A percentile compares a stretch with the other conserved stretches of the same genome.
Evolutionary conservation across 441 rosid species (phyloP).

Genomic region (Gossypium gossypioides): DNA sequence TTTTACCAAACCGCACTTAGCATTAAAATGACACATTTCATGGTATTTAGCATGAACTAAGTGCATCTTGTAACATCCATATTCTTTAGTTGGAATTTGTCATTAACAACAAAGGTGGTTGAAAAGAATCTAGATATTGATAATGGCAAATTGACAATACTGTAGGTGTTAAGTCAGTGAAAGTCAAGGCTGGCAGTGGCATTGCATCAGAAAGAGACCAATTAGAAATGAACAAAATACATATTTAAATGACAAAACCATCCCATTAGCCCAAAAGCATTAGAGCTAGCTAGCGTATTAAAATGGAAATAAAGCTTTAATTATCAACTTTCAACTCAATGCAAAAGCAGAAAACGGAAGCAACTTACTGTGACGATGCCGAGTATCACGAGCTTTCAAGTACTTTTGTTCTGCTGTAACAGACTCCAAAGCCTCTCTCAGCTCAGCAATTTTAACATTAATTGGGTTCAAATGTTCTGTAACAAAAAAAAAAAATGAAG

Average conservation of each 20-base stretch:
- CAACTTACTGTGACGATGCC: slow-evolving; percentile 75
- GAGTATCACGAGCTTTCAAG: slow-evolving; percentile 77
- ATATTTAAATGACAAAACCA: background rate
- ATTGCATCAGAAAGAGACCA: background rate
- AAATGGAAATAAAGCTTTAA: background rate
- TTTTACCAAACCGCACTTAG: background rate
- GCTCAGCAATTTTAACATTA: slow-evolving; percentile 87
- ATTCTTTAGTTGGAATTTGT: background rate
- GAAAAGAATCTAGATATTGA: background rate
- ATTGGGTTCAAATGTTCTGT: slow-evolving; percentile 91
- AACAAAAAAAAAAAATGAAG: slow-evolving; percentile 12
- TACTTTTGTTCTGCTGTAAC: slow-evolving; percentile 86
- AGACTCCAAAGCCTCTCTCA: slow-evolving; percentile 85
- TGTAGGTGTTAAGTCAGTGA: background rate
- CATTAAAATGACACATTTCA: slow-evolving; percentile 1
- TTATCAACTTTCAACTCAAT: slow-evolving; percentile 3
- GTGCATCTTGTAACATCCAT: background rate
- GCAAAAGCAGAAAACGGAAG: background rate
- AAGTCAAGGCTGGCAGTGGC: background rate
- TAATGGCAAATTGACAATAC: background rate
- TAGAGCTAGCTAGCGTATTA: background rate
- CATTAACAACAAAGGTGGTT: background rate
- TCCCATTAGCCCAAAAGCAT: background rate
- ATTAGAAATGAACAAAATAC: background rate
- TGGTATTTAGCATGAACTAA: background rate